phyloP scores from a whole-genome alignment of 805 yeast genomes.

The Dipodascopsis uninucleata region DNA sequence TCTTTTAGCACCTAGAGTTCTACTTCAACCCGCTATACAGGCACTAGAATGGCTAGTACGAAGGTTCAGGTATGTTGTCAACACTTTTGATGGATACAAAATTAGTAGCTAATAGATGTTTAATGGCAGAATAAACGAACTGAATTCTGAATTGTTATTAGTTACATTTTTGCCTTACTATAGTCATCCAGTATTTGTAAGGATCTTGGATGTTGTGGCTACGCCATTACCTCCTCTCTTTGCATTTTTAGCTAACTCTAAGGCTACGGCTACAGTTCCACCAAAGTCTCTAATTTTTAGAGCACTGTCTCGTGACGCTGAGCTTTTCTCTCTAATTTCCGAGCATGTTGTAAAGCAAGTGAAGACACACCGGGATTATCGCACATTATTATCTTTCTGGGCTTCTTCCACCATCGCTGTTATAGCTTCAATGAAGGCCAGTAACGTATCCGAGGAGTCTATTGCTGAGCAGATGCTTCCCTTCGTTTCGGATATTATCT shows the following conservation, averaged over 20 bases:
- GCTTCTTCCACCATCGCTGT: conserved; percentile 67
- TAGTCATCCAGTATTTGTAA: conserved; percentile 65
- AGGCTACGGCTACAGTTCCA: conserved; percentile 60
- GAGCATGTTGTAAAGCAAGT: conserved; percentile 51
- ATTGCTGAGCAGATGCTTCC: conserved; percentile 39
- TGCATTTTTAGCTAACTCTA: conserved; percentile 64
- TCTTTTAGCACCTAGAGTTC: conserved; percentile 72
- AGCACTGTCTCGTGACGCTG: conserved; percentile 58
- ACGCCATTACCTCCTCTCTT: conserved; percentile 71
- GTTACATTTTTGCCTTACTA: conserved; percentile 79
- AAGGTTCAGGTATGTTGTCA: conserved; percentile 49
- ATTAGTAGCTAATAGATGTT: conserved; percentile 27
- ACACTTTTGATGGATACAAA: background rate
- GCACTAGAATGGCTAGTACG: conserved; percentile 95
- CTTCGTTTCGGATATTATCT: conserved; percentile 34
- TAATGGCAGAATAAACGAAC: conserved; percentile 57
- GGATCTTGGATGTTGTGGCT: conserved; percentile 69
- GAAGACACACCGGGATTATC: conserved; percentile 54
- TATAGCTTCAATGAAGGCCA: conserved; percentile 57
- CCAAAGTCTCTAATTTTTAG: conserved; percentile 67
- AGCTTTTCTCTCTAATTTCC: conserved; percentile 63
- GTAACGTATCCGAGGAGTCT: conserved; percentile 34
- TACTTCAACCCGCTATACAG: conserved; percentile 67
- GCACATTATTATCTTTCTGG: conserved; percentile 72
- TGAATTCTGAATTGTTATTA: conserved; percentile 69